These are phyloP conservation scores for Lepiota brunneoincarnata DNA, from an alignment of 768 basidiomycete species.

Conservation along the genomic window DNA sequence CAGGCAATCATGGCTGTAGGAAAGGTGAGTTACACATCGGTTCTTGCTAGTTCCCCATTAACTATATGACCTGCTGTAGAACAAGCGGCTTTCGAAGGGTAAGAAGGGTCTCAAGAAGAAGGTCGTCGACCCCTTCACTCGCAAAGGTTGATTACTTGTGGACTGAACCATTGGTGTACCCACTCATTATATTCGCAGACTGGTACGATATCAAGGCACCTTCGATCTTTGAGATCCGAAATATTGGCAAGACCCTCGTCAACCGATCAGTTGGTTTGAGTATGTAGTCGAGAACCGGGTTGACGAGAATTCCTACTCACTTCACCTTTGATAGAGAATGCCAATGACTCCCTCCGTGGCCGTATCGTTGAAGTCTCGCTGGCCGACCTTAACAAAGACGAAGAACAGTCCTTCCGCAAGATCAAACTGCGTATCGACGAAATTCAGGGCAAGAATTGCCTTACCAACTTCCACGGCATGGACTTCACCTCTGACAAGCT, in stretches of 20 bases:
- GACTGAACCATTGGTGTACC: not conserved
- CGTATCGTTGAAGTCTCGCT: constrained; percentile 96
- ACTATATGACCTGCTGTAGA: constrained; percentile 44
- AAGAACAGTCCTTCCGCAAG: constrained; percentile 99
- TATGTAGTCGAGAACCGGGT: constrained; percentile 42
- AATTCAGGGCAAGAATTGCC: constrained; percentile 97
- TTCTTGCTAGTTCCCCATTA: constrained; percentile 1
- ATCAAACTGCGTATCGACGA: constrained; percentile 98
- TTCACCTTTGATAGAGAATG: constrained; percentile 68
- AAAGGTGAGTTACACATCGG: constrained; percentile 54
- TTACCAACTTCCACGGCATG: constrained; percentile 99
- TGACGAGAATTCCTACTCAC: not conserved
- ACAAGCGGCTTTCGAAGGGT: constrained; percentile 97
- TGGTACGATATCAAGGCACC: constrained; percentile 99
- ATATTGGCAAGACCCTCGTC: constrained; percentile 97
- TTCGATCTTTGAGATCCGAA: constrained; percentile 93
- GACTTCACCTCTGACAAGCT: constrained; percentile 99
- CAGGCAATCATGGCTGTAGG: constrained; percentile 76
- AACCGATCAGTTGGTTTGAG: constrained; percentile 98
- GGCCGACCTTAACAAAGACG: constrained; percentile 98
- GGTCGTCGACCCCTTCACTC: constrained; percentile 99
- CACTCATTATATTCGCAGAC: constrained; percentile 46
- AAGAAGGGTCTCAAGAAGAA: constrained; percentile 99
- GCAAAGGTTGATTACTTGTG: constrained; percentile 71
- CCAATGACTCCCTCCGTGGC: constrained; percentile 96